Percentiles rank a stretch among this genome's conserved stretches.
These are phyloP conservation scores for Xeromyces bisporus DNA, from an alignment of 495 filamentous ascomycete genomes.

Conservation along the genomic window DNA sequence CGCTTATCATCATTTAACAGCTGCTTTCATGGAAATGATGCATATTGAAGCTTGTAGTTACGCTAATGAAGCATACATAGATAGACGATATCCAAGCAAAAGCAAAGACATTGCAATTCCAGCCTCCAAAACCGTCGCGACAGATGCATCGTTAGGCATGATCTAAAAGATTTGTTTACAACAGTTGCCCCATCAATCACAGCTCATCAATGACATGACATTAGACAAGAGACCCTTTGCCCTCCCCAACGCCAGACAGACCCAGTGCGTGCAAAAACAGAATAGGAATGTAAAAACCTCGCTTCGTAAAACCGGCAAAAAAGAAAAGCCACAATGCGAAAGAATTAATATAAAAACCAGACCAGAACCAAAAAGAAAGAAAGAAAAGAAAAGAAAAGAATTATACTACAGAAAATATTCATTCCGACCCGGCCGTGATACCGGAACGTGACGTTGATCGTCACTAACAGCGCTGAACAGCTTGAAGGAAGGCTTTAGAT, in stretches of 20 bases:
- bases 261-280: no score
- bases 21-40: no score
- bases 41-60: no score
- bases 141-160: background rate
- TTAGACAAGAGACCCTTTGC: no score
- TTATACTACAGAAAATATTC: constrained; percentile 83
- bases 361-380: background rate
- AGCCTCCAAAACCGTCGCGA: background rate
- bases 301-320: background rate
- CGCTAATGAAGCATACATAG: no score
- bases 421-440: constrained; percentile 59
- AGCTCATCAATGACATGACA: background rate
- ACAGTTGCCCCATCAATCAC: constrained; percentile 2
- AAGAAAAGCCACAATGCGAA: background rate
- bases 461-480: constrained; percentile 93
- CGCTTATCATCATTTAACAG: background rate
- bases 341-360: no score
- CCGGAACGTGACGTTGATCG: constrained; percentile 72
- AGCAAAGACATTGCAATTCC: no score
- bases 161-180: constrained; percentile 19
- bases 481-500: constrained; percentile 74
- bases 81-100: no score
- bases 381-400: constrained; percentile 4
- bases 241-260: no score
- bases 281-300: no score